Evolutionary conservation across 2,329 filamentous ascomycete species (phyloP).

Genomic region (Ilyonectria destructans): DNA sequence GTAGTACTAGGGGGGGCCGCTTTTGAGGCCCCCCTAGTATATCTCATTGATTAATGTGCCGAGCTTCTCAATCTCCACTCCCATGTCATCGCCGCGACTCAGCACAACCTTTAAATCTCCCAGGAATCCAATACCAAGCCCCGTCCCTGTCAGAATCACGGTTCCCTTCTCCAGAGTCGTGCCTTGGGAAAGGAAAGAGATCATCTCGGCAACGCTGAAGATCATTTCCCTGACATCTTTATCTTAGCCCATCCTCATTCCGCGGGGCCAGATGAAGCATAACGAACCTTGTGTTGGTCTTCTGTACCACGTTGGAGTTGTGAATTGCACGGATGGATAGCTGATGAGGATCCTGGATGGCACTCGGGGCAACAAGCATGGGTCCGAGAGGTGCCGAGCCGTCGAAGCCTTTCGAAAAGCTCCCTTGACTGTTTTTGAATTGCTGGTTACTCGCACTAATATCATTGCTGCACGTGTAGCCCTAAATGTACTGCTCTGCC

Average conservation of each 20-base stretch:
- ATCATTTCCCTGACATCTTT: conserved; percentile 62
- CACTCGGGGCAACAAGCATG: conserved; percentile 51
- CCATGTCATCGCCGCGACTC: conserved; percentile 56
- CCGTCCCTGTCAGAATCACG: conserved; percentile 76
- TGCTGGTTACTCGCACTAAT: conserved; percentile 48
- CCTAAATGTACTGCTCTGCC: conserved; percentile 58
- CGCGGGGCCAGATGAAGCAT: too few relatives aligned
- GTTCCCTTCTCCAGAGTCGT: conserved; percentile 74
- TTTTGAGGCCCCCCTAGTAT: too few relatives aligned
- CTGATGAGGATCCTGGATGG: conserved; percentile 52
- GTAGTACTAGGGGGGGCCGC: too few relatives aligned
- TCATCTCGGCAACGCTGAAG: conserved; percentile 70
- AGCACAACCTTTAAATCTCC: conserved; percentile 58
- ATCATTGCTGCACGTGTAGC: conserved; percentile 59
- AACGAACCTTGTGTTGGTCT: conserved; percentile 50
- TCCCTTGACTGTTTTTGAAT: too few relatives aligned
- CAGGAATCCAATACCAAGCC: conserved; percentile 59
- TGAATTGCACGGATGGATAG: conserved; percentile 53
- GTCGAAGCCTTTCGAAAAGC: conserved; percentile 52
- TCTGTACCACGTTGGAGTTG: conserved; percentile 57
- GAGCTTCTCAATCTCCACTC: conserved; percentile 59
- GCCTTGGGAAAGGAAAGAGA: conserved; percentile 71
- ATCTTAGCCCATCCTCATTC: too few relatives aligned
- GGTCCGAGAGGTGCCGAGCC: conserved; percentile 65
- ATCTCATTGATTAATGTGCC: conserved; percentile 58